phyloP scores from a whole-genome alignment of 257 asterid genomes.

The Penstemon eatonii region DNA sequence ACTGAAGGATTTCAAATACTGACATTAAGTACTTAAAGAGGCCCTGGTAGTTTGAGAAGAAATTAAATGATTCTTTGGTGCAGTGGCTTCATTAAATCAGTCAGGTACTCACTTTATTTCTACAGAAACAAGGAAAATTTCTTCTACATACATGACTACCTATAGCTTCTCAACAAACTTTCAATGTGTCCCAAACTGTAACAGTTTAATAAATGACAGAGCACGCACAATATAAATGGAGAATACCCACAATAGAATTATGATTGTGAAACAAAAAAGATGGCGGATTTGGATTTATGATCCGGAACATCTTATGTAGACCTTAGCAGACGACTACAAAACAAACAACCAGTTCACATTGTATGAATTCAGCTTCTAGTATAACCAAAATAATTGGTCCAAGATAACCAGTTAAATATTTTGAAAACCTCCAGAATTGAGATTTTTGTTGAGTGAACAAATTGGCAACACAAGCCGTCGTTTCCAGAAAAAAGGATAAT shows the following conservation, averaged over 20 bases:
- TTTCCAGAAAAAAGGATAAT: background rate
- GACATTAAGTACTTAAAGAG: background rate
- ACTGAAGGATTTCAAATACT: background rate
- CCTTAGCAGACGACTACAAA: background rate
- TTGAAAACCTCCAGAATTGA: constrained; percentile 4
- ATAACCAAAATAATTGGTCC: background rate
- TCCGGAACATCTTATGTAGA: background rate
- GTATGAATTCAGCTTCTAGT: no score
- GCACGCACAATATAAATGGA: background rate
- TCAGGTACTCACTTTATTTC: background rate
- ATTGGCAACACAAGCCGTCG: constrained; percentile 22
- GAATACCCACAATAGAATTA: no score
- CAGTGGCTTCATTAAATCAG: background rate
- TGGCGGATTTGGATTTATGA: background rate
- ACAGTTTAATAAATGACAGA: constrained; percentile 12
- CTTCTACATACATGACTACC: background rate
- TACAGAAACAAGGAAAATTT: background rate
- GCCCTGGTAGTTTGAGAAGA: background rate
- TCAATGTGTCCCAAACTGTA: background rate
- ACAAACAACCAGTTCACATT: background rate
- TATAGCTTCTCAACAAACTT: background rate
- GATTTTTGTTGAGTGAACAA: constrained; percentile 20
- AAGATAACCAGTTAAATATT: constrained; percentile 9
- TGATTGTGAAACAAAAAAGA: background rate
- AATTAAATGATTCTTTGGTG: background rate